Conservation (phyloP, 192 early-diverging fungal species). For the Gonapodya sp. region DNA sequence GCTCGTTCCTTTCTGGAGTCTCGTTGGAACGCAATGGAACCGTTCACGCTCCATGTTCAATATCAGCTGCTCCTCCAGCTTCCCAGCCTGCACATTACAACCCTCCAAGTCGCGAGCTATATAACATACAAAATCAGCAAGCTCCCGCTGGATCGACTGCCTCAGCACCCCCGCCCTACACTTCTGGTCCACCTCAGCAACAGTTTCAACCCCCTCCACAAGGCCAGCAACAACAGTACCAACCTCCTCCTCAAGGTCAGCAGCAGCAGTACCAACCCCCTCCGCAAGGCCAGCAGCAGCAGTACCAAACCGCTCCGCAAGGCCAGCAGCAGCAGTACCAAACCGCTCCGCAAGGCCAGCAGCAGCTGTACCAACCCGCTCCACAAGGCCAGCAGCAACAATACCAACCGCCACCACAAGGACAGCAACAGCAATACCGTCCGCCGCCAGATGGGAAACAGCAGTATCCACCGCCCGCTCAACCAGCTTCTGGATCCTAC, state of each 20-base stretch:
- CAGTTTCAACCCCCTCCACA: not conserved
- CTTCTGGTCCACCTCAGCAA: not conserved
- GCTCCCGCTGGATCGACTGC: not conserved
- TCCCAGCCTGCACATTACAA: not conserved
- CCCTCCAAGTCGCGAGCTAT: not conserved
- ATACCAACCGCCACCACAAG: not conserved
- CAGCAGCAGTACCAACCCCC: not conserved
- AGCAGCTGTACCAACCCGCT: not conserved
- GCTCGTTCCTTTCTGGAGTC: too few species aligned
- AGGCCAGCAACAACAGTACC: not conserved
- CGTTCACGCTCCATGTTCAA: too few species aligned
- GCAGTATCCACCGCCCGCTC: not conserved
- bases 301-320: not conserved
- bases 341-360: not conserved
- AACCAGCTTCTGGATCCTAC: not conserved
- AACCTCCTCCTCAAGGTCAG: not conserved
- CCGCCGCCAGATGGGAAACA: not conserved
- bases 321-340: not conserved
- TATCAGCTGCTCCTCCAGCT: too few species aligned
- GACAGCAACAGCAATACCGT: not conserved
- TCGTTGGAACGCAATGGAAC: too few species aligned
- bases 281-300: not conserved
- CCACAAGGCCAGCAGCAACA: not conserved
- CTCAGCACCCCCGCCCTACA: not conserved
- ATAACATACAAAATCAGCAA: not conserved